Evolutionary conservation across 2,329 filamentous ascomycete species (phyloP).

Genomic region (Metarhizium brunneum): DNA sequence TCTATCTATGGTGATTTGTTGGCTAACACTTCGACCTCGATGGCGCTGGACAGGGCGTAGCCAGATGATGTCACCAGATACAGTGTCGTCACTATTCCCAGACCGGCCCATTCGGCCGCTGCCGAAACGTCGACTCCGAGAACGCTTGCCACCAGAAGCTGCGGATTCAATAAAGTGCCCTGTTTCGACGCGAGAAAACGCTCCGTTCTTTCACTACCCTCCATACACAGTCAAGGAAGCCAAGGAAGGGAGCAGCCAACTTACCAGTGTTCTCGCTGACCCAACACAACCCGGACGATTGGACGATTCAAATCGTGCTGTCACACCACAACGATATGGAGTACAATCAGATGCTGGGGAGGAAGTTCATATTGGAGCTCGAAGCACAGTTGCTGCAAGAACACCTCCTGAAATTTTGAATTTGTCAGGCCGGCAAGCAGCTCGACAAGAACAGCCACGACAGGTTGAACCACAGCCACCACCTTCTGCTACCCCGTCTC

Average conservation of each 20-base stretch:
- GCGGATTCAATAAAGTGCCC: slow-evolving; percentile 78
- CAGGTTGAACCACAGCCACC: slow-evolving; percentile 45
- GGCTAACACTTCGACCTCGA: slow-evolving; percentile 18
- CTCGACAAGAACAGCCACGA: slow-evolving; percentile 35
- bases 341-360: slow-evolving; percentile 41
- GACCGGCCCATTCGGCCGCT: slow-evolving; percentile 89
- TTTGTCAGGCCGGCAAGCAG: slow-evolving; percentile 31
- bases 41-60: slow-evolving; percentile 29
- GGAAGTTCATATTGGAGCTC: slow-evolving; percentile 33
- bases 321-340: slow-evolving; percentile 15
- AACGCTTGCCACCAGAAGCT: slow-evolving; percentile 76
- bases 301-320: not conserved
- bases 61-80: slow-evolving; percentile 59
- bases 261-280: slow-evolving; percentile 8
- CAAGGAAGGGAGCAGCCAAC: slow-evolving; percentile 32
- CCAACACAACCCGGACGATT: not conserved
- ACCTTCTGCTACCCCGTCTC: slow-evolving; percentile 59
- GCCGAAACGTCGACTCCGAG: slow-evolving; percentile 79
- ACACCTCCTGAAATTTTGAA: slow-evolving; percentile 36
- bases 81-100: slow-evolving; percentile 70
- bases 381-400: slow-evolving; percentile 33
- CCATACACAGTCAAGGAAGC: slow-evolving; percentile 46
- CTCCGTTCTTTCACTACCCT: slow-evolving; percentile 60
- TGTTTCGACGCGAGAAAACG: slow-evolving; percentile 58
- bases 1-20: slow-evolving; percentile 11